Percentiles rank a stretch among this genome's conserved stretches.
Conservation (phyloP, 306 rosid species). For the Trifolium repens region DNA sequence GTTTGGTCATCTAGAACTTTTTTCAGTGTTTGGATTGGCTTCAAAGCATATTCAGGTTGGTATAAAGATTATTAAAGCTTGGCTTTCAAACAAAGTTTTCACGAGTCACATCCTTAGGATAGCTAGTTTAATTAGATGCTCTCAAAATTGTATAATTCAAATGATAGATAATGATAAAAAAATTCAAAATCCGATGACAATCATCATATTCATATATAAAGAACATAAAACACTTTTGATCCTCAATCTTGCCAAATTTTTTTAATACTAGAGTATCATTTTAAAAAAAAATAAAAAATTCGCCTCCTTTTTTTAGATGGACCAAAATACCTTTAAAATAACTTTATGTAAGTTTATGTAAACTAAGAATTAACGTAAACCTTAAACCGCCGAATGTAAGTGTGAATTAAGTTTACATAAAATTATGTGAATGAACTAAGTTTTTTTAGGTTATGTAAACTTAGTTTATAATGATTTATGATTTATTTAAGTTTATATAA, state of each 20-base stretch:
- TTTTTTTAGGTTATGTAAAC: no score
- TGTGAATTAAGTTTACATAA: no score
- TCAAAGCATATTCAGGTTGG: conserved; percentile 50
- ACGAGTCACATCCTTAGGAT: conserved; percentile 9
- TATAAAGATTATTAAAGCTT: conserved; percentile 42
- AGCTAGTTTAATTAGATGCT: not conserved
- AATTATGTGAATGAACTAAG: no score
- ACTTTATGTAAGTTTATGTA: no score
- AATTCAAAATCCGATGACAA: not conserved
- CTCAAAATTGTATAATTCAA: not conserved
- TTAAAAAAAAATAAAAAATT: no score
- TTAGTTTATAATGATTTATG: no score
- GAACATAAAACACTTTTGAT: not conserved
- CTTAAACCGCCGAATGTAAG: no score
- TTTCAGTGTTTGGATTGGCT: conserved; percentile 42
- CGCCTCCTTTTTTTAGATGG: no score
- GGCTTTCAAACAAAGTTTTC: conserved; percentile 48
- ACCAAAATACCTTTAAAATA: no score
- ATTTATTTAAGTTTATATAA: no score
- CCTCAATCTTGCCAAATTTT: not conserved
- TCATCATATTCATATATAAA: not conserved
- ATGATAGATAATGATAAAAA: not conserved
- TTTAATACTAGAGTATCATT: no score
- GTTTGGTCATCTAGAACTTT: conserved; percentile 24
- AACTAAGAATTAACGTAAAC: no score